Evolutionary conservation across 2,329 filamentous ascomycete genomes (phyloP).

Genomic region (Juglanconis sp.): DNA sequence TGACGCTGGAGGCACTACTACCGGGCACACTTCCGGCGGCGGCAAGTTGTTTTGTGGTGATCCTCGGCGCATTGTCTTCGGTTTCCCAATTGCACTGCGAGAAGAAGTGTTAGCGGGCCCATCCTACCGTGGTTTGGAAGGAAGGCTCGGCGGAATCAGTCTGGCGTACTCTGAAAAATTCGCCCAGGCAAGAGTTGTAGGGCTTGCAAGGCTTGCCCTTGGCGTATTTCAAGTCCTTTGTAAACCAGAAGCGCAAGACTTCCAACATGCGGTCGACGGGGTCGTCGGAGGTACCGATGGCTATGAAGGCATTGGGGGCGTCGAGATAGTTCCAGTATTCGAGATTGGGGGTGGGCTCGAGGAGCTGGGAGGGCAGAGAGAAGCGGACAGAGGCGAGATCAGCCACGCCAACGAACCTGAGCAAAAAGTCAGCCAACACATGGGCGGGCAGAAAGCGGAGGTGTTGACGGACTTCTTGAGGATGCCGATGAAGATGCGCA

Average conservation of each 20-base stretch:
- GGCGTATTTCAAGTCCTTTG: conserved; percentile 97
- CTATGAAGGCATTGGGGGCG: conserved; percentile 82
- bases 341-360: conserved; percentile 94
- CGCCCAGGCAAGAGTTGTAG: conserved; percentile 93
- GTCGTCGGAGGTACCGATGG: conserved; percentile 85
- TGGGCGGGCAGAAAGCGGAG: not conserved
- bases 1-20: conserved; percentile 47
- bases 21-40: conserved; percentile 29
- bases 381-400: conserved; percentile 96
- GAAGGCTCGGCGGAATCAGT: conserved; percentile 5
- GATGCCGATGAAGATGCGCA: conserved; percentile 84
- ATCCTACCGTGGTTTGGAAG: conserved; percentile 11
- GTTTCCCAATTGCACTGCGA: conserved; percentile 90
- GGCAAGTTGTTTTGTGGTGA: conserved; percentile 48
- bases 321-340: conserved; percentile 99
- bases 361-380: conserved; percentile 88
- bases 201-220: conserved; percentile 99
- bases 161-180: conserved; percentile 80
- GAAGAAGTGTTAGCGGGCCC: conserved; percentile 13
- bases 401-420: conserved; percentile 89
- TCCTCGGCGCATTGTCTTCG: conserved; percentile 69
- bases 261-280: conserved; percentile 91
- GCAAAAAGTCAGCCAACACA: not conserved
- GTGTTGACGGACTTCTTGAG: conserved; percentile 69
- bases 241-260: conserved; percentile 95